phyloP scores from a whole-genome alignment of 2,329 filamentous ascomycete species.

The Aspergillus phoenicis region DNA sequence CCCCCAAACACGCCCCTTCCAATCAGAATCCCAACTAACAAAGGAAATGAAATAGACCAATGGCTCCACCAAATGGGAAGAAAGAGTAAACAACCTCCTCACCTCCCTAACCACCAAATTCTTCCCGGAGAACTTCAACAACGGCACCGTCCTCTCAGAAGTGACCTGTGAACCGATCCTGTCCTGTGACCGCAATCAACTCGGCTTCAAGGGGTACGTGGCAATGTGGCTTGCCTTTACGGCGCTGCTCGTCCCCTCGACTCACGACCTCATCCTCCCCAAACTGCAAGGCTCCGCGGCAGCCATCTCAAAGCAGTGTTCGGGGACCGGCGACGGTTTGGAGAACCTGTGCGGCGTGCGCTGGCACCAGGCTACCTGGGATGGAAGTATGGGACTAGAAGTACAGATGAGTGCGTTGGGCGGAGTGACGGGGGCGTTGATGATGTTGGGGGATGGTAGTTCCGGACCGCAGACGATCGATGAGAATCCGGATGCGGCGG shows the following conservation, averaged over 20 bases:
- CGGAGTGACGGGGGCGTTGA: constrained; percentile 18
- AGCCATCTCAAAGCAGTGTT: constrained; percentile 62
- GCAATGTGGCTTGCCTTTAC: constrained; percentile 65
- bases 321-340: constrained; percentile 49
- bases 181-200: constrained; percentile 69
- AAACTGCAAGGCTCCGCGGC: constrained; percentile 59
- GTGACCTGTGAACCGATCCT: constrained; percentile 62
- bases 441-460: constrained; percentile 13
- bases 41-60: constrained; percentile 26
- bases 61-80: constrained; percentile 53
- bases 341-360: constrained; percentile 58
- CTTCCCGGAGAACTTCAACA: constrained; percentile 47
- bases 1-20: too few species aligned
- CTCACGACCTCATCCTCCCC: constrained; percentile 55
- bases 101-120: constrained; percentile 49
- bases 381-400: constrained; percentile 35
- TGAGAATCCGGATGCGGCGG: constrained; percentile 43
- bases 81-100: constrained; percentile 57
- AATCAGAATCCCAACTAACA: background rate
- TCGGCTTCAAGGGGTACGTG: constrained; percentile 70
- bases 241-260: constrained; percentile 62
- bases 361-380: constrained; percentile 38
- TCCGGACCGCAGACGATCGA: constrained; percentile 42
- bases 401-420: constrained; percentile 39
- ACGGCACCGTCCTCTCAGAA: constrained; percentile 62